Evolutionary conservation across 2,329 filamentous ascomycete genomes (phyloP), one percentile per base, ranked within the genome.

Genomic region (Lecanicillium sp.): DNA sequence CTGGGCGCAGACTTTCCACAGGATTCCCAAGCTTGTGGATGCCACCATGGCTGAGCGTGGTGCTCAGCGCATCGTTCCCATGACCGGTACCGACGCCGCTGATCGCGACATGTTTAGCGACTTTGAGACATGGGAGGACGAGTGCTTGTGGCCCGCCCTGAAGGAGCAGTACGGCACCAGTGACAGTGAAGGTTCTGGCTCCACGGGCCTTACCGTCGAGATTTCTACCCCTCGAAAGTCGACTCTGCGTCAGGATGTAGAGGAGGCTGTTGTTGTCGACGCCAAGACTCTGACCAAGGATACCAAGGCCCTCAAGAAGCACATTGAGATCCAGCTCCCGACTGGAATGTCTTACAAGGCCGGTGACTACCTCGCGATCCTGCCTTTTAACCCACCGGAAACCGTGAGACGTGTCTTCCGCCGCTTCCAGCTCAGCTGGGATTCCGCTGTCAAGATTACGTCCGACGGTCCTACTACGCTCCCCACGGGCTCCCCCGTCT

Each of bases 351-450:
- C 72, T 0, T 91, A 90, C 64, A 74, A 77, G 32, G 77, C 83
- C 2, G 87, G 87, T 12, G 87, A 91, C 59, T 91, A 93, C 60
- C 74, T 91, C 1, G 83, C 84, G 0, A 71, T 90, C 2, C 69
- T 90, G 1, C 87, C 87, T 0, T 66, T 87, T 24, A 91, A 91
- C 60, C 79, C 81, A 2, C 72, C 72, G 38, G 66, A 74, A 24
- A 79, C 71, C 9, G 77, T 90, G 3, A 71, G 74, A 4, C 74
- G 84, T 8, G 84, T 78, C 0, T 78, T 89, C 65, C 70, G 75
- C 15, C 71, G 75, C 17, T 90, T 90, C 60, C 68, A 75, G 1
- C 66, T 91, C 1, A 75, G 83, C 0, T 85, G 82, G 78, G 86
- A 90, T 60, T 77, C 81, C 2, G 74, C 78, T 52, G 65, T 88